phyloP scores from a whole-genome alignment of 495 filamentous ascomycete genomes.

The Podospora didyma region DNA sequence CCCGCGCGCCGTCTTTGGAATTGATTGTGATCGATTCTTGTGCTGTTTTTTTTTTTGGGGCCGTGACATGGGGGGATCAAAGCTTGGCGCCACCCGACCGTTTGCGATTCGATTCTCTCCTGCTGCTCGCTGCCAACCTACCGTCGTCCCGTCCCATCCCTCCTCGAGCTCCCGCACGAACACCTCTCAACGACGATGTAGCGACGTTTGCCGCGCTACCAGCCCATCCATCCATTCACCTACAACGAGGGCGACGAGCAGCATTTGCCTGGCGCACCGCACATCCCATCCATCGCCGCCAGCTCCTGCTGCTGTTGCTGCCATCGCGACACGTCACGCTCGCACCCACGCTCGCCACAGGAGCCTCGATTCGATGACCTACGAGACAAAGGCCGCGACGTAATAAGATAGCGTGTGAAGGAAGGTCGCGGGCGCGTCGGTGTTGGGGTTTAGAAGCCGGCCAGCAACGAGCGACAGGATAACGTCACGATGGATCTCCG shows the following conservation, averaged over 20 bases:
- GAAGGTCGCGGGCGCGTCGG: constrained; percentile 6
- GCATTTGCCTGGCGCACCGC: neutral
- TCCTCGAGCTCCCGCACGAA: constrained; percentile 8
- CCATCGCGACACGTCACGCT: constrained; percentile 1
- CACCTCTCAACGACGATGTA: constrained; percentile 19
- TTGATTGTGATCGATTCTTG: neutral
- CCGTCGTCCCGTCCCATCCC: neutral
- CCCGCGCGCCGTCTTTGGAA: neutral
- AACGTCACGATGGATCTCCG: constrained; percentile 50
- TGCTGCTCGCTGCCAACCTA: constrained; percentile 9
- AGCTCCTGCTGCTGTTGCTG: neutral
- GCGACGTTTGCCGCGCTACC: constrained; percentile 16
- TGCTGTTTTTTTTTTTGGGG: constrained; percentile 1
- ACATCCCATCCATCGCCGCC: constrained; percentile 1
- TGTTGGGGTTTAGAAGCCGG: neutral
- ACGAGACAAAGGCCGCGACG: constrained; percentile 8
- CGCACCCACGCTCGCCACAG: neutral
- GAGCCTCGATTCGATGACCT: constrained; percentile 12
- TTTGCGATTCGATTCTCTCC: constrained; percentile 6
- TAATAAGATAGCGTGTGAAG: constrained; percentile 5
- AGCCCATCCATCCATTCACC: neutral
- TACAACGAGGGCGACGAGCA: neutral
- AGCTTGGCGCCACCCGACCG: constrained; percentile 8
- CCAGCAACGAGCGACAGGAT: neutral
- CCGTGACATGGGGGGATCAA: constrained; percentile 22